These are phyloP conservation scores for Hypholoma fasciculare DNA, from an alignment of 768 basidiomycete genomes.

Conservation along the genomic window DNA sequence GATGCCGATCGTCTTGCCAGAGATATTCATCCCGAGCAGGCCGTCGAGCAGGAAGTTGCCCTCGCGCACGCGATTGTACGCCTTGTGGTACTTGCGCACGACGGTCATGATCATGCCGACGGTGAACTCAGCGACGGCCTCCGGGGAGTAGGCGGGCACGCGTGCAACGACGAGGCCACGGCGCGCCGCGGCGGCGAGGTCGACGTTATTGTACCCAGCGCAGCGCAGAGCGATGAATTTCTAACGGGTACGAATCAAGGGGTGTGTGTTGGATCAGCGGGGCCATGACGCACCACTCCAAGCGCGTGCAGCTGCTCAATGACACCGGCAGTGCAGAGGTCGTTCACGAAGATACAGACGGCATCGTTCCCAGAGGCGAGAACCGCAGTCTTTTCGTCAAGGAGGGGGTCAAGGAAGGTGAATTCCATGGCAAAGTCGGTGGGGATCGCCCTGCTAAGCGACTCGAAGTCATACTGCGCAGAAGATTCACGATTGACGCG, in stretches of 20 bases:
- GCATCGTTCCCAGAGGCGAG: conserved; percentile 38
- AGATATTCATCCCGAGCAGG: conserved; percentile 40
- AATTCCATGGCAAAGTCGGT: conserved; percentile 28
- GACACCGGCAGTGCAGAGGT: conserved; percentile 35
- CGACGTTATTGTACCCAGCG: conserved; percentile 45
- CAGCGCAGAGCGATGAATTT: conserved; percentile 42
- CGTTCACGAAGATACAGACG: conserved; percentile 45
- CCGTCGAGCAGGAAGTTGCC: conserved; percentile 47
- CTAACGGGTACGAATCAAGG: conserved; percentile 15
- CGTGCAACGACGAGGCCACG: conserved; percentile 37
- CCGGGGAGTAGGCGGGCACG: conserved; percentile 44
- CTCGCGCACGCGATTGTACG: conserved; percentile 44
- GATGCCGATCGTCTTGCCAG: conserved; percentile 42
- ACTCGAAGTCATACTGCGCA: conserved; percentile 36
- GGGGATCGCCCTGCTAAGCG: conserved; percentile 27
- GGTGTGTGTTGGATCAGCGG: neutral
- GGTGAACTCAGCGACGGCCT: conserved; percentile 44
- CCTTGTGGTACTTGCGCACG: conserved; percentile 46
- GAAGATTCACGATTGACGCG: neutral
- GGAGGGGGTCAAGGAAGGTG: conserved; percentile 37
- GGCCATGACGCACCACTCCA: conserved; percentile 31
- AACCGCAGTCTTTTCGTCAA: conserved; percentile 33
- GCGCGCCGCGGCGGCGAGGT: conserved; percentile 29
- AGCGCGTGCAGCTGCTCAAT: conserved; percentile 29
- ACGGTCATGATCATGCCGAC: conserved; percentile 48